These are phyloP conservation scores for Neoconidiobolus thromboides DNA, from an alignment of 371 early-diverging fungal species.

Conservation along the genomic window DNA sequence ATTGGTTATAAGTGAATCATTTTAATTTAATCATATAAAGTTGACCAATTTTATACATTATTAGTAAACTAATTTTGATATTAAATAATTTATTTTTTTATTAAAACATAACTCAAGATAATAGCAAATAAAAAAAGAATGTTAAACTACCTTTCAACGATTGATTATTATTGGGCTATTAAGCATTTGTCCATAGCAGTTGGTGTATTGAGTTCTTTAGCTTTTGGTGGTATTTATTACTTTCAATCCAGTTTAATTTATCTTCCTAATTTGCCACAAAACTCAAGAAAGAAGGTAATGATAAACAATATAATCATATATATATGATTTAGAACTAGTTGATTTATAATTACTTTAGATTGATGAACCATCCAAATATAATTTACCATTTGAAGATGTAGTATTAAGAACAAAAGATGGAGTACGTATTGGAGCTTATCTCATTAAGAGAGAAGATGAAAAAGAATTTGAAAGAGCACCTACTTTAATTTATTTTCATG, in stretches of 20 bases:
- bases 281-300: slow-evolving; percentile 42
- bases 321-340: neutral
- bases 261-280: slow-evolving; percentile 59
- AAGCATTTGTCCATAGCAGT: slow-evolving; percentile 10
- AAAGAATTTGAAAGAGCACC: slow-evolving; percentile 31
- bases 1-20: no score
- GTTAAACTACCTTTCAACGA: neutral
- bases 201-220: slow-evolving; percentile 21
- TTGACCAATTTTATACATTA: no score
- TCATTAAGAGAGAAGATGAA: slow-evolving; percentile 38
- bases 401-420: slow-evolving; percentile 55
- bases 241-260: slow-evolving; percentile 77
- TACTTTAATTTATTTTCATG: slow-evolving; percentile 75
- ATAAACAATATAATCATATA: neutral
- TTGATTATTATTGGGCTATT: neutral
- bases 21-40: no score
- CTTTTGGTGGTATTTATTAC: slow-evolving; percentile 36
- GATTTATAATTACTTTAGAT: slow-evolving; percentile 21
- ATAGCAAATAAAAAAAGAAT: no score
- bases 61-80: no score
- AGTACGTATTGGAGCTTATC: slow-evolving; percentile 55
- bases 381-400: slow-evolving; percentile 53
- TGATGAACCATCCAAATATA: slow-evolving; percentile 46
- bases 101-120: no score
- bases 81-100: no score